Evolutionary conservation across 345 rosid genomes (phyloP).

Genomic region (Trapa bicornis): DNA sequence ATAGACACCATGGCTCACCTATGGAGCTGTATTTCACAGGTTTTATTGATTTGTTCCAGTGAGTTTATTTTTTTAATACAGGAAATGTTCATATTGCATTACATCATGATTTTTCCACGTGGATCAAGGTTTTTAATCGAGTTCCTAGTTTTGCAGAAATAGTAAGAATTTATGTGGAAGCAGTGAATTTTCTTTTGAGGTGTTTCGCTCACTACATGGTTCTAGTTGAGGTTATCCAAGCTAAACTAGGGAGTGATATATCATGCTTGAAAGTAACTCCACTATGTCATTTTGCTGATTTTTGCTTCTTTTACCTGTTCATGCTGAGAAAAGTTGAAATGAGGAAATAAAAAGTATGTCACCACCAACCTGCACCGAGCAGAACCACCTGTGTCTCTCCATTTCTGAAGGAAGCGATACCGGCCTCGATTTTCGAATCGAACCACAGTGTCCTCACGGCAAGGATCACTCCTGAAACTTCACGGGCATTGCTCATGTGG

Average conservation of each 20-base stretch:
- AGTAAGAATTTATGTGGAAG: not conserved
- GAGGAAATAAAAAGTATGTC: no score
- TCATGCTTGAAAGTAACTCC: not conserved
- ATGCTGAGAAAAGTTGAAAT: no score
- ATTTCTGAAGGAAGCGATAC: constrained; percentile 34
- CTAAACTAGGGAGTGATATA: not conserved
- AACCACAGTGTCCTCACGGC: constrained; percentile 89
- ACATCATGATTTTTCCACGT: not conserved
- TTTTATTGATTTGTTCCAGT: not conserved
- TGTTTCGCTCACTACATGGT: not conserved
- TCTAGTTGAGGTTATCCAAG: not conserved
- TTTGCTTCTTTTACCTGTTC: no score
- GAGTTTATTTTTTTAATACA: no score
- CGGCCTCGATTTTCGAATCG: constrained; percentile 69
- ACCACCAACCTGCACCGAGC: constrained; percentile 70
- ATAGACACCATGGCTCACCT: not conserved
- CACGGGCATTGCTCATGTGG: constrained; percentile 52
- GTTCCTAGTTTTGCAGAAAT: not conserved
- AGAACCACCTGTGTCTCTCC: constrained; percentile 64
- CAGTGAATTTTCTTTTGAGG: not conserved
- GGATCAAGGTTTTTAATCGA: not conserved
- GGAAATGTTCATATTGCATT: no score
- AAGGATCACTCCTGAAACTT: constrained; percentile 70
- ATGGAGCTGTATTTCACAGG: not conserved
- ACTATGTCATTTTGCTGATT: no score